These are phyloP conservation scores for Entophlyctis helioformis DNA, from an alignment of 192 early-diverging fungal genomes.

Conservation along the genomic window DNA sequence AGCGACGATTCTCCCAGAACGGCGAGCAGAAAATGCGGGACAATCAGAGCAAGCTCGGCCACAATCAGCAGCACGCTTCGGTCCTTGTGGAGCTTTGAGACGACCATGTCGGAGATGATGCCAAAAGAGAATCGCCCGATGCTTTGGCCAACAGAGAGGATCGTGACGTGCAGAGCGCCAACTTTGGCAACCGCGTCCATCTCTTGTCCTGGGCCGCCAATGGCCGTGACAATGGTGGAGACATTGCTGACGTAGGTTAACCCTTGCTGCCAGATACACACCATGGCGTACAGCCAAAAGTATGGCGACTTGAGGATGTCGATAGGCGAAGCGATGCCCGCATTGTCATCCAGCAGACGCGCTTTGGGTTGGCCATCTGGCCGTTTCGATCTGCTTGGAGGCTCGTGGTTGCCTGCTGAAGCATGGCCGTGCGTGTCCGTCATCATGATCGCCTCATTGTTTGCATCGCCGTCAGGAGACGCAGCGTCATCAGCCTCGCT, in stretches of 20 bases:
- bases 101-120: constrained; percentile 3
- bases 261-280: constrained; percentile 14
- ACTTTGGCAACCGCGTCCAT: too few relatives aligned
- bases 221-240: constrained; percentile 6
- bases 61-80: constrained; percentile 9
- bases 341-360: too few relatives aligned
- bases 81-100: constrained; percentile 3
- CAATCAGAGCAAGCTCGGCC: constrained; percentile 3
- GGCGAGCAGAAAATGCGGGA: constrained; percentile 1
- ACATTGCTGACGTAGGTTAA: constrained; percentile 19
- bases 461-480: too few relatives aligned
- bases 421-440: too few relatives aligned
- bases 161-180: constrained; percentile 12
- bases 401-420: too few relatives aligned
- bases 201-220: neutral
- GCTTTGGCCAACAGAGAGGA: constrained; percentile 14
- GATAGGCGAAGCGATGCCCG: too few relatives aligned
- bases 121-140: constrained; percentile 6
- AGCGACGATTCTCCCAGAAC: neutral
- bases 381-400: too few relatives aligned
- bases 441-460: too few relatives aligned
- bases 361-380: too few relatives aligned
- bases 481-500: too few relatives aligned
- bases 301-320: constrained; percentile 15
- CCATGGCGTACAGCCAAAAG: constrained; percentile 17